Base-by-base conservation (phyloP, 1,284 basidiomycete species). In the Cutaneotrichosporon arboriforme region DNA sequence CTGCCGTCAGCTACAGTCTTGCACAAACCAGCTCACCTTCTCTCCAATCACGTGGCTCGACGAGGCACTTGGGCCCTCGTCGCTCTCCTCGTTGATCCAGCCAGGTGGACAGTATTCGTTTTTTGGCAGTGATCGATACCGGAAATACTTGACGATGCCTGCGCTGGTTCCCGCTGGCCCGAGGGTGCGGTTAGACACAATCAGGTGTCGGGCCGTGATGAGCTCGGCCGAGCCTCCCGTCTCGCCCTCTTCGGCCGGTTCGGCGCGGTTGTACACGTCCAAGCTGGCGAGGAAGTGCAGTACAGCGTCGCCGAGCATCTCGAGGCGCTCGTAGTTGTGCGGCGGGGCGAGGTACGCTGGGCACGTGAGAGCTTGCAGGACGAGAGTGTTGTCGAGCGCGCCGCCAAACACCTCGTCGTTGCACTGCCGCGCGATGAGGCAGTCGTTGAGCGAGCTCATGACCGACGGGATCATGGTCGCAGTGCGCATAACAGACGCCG, bases 291-390 rank as follows among this genome's bases (percentile, higher is more conserved):
- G 31, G 8, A 70, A 59, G 37, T 70, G 68, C 40, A 73, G 61
- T 4, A 73, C 43, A 8, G 64, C 63, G 45, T 73, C 71, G 43
- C 71, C 71, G 8, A 73, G 58, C n/a, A 68, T 60, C 51, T 73
- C 71, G 10, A 73, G 58, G 7, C 69, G 62, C 52, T 73, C 63
- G 46, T 73, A 73, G 35, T 56, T 53, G 55, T 57, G 21, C 45
- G 49, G 31, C 20, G 31, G 4, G 41, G 51, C 3, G 2, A 49
- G 49, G 3, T 54, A 46, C 3, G 46, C 36, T 0, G 67, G 61
- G 2, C 57, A 52, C 0, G 64, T 63, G 13, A 69, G 49, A 0
- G 69, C 69, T 20, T 64, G 53, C 3, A 64, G 54, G 0, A 63
- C 61, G 13, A 57, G 43, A 1, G 13, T 9, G 5, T 31, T 17